A percentile compares a stretch with the other conserved stretches of the same genome.
phyloP scores from a whole-genome alignment of 2,329 filamentous ascomycete species.

The Bretziella fagacearum region DNA sequence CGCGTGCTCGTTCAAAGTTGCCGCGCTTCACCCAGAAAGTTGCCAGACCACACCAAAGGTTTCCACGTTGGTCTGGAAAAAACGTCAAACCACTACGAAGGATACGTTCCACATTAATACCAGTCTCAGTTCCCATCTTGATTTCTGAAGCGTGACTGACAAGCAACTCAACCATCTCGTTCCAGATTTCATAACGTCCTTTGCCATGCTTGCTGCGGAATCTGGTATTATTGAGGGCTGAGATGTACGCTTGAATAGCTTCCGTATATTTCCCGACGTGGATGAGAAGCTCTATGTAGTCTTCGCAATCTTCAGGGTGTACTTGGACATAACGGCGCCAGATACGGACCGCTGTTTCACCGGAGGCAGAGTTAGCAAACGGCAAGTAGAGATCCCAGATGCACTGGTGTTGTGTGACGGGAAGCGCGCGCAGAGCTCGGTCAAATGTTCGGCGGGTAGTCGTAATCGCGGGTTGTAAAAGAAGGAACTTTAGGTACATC shows the following conservation, averaged over 20 bases:
- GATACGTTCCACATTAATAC: slow-evolving; percentile 81
- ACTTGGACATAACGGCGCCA: slow-evolving; percentile 96
- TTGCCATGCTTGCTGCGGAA: slow-evolving; percentile 90
- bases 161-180: slow-evolving; percentile 86
- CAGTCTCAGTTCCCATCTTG: slow-evolving; percentile 60
- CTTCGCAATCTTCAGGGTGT: slow-evolving; percentile 85
- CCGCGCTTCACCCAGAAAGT: slow-evolving; percentile 93
- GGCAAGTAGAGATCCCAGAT: slow-evolving; percentile 86
- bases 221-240: slow-evolving; percentile 73
- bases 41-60: slow-evolving; percentile 84
- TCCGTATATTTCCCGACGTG: slow-evolving; percentile 76
- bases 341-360: slow-evolving; percentile 77
- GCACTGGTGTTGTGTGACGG: slow-evolving; percentile 85
- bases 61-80: slow-evolving; percentile 86
- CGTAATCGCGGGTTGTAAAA: slow-evolving; percentile 83
- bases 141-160: slow-evolving; percentile 82
- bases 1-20: slow-evolving; percentile 80
- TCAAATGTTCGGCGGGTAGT: slow-evolving; percentile 78
- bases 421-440: slow-evolving; percentile 74
- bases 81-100: slow-evolving; percentile 79
- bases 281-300: slow-evolving; percentile 79
- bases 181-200: slow-evolving; percentile 93
- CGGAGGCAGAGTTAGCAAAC: slow-evolving; percentile 81
- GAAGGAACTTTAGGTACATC: slow-evolving; percentile 82
- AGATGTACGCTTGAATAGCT: slow-evolving; percentile 79